Conservation (phyloP, 164 flowering plant genomes). For the Kalanchoe fedtschenkoi region DNA sequence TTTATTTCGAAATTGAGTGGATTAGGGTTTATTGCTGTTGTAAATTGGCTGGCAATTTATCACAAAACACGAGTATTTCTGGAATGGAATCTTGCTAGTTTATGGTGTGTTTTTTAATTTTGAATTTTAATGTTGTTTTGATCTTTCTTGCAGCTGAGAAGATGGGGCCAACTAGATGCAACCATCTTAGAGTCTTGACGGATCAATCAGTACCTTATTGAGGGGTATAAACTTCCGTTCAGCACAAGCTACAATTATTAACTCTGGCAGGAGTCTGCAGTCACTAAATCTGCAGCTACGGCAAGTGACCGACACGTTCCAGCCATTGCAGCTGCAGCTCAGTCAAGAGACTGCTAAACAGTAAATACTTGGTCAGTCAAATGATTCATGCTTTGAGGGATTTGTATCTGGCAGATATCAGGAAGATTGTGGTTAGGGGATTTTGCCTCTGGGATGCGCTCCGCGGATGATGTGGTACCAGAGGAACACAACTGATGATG, state of each 20-base stretch:
- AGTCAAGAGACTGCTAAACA: slow-evolving; percentile 20
- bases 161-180: slow-evolving; percentile 31
- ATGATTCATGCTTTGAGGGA: neutral
- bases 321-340: slow-evolving; percentile 51
- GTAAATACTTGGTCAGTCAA: neutral
- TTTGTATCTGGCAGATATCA: slow-evolving; percentile 2
- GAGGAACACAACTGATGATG: neutral
- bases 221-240: slow-evolving; percentile 58
- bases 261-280: slow-evolving; percentile 23
- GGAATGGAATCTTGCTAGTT: too few relatives aligned
- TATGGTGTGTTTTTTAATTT: too few relatives aligned
- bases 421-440: slow-evolving; percentile 8
- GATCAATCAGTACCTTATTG: slow-evolving; percentile 34
- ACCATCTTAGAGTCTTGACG: slow-evolving; percentile 49
- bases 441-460: slow-evolving; percentile 6
- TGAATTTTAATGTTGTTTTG: neutral
- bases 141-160: slow-evolving; percentile 58
- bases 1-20: too few relatives aligned
- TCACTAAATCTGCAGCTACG: slow-evolving; percentile 62
- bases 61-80: too few relatives aligned
- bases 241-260: slow-evolving; percentile 52
- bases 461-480: slow-evolving; percentile 1
- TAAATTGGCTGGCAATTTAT: too few relatives aligned
- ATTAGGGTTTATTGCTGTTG: too few relatives aligned
- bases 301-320: slow-evolving; percentile 54